Evolutionary conservation across 2,329 filamentous ascomycete genomes (phyloP).

Genomic region (Calonectria pauciramosa): DNA sequence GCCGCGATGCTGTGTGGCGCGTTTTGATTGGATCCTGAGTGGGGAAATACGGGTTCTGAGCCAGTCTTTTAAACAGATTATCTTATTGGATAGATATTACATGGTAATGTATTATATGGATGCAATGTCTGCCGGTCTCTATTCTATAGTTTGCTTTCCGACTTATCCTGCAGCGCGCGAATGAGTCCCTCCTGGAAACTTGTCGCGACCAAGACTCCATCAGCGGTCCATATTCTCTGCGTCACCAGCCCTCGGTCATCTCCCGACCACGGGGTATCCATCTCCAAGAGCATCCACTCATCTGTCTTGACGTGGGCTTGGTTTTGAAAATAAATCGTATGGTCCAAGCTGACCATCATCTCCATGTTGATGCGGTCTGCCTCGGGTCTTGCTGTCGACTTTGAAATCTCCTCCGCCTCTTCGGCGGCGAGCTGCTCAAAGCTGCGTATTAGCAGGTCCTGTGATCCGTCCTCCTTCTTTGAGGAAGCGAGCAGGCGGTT

Average conservation of each 20-base stretch:
- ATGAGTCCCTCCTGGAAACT: slow-evolving; percentile 6
- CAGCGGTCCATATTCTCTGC: not conserved
- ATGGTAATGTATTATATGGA: not conserved
- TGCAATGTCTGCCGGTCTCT: not conserved
- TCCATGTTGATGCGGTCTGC: not conserved
- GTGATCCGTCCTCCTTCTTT: not conserved
- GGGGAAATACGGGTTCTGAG: not conserved
- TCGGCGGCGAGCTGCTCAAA: not conserved
- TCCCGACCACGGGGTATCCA: slow-evolving; percentile 7
- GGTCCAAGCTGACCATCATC: slow-evolving; percentile 18
- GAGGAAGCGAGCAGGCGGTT: not conserved
- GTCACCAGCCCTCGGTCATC: not conserved
- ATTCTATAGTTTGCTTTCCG: slow-evolving; percentile 1
- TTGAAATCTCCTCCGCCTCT: not conserved
- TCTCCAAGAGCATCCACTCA: slow-evolving; percentile 14
- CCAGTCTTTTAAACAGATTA: not conserved
- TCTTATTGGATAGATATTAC: not conserved
- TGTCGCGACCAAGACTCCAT: slow-evolving; percentile 4
- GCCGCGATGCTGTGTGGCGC: too few relatives aligned
- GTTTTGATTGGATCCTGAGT: too few relatives aligned
- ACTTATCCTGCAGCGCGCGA: not conserved
- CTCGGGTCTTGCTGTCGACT: not conserved
- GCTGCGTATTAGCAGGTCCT: not conserved
- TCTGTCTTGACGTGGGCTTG: not conserved
- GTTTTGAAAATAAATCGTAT: slow-evolving; percentile 17